phyloP scores from a whole-genome alignment of 306 rosid genomes.

The Begonia loranthoides region DNA sequence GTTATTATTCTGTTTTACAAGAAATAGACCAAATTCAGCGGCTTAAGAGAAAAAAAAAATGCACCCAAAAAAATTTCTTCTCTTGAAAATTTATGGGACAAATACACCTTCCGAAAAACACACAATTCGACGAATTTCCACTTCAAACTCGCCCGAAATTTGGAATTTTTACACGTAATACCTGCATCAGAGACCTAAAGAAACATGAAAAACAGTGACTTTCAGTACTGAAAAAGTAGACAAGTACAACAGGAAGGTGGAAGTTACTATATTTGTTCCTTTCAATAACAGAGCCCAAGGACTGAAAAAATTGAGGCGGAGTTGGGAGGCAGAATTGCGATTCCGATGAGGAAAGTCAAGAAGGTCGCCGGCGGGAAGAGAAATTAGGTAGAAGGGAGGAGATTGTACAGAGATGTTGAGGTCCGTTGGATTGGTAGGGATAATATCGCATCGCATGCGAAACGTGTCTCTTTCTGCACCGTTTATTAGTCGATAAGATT shows the following conservation, averaged over 20 bases:
- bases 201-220: no score
- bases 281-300: not conserved
- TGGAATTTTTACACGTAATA: no score
- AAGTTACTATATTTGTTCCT: not conserved
- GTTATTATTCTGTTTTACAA: no score
- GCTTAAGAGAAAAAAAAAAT: not conserved
- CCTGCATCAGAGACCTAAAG: no score
- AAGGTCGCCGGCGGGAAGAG: conserved; percentile 7
- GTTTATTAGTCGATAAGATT: conserved; percentile 18
- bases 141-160: not conserved
- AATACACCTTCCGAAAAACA: not conserved
- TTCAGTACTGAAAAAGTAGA: no score
- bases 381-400: not conserved
- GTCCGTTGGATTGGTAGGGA: conserved; percentile 34
- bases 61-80: no score
- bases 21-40: not conserved
- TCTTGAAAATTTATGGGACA: no score
- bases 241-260: no score
- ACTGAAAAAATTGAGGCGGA: not conserved
- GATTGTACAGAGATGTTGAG: conserved; percentile 10
- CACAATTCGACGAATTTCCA: not conserved
- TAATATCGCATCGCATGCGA: conserved; percentile 24
- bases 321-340: conserved; percentile 9
- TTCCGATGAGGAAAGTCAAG: not conserved
- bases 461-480: conserved; percentile 25